A percentile compares a stretch with the other conserved stretches of the same genome.
Conservation (phyloP, 2,329 filamentous ascomycete genomes). For the Diplocarpon rosae region DNA sequence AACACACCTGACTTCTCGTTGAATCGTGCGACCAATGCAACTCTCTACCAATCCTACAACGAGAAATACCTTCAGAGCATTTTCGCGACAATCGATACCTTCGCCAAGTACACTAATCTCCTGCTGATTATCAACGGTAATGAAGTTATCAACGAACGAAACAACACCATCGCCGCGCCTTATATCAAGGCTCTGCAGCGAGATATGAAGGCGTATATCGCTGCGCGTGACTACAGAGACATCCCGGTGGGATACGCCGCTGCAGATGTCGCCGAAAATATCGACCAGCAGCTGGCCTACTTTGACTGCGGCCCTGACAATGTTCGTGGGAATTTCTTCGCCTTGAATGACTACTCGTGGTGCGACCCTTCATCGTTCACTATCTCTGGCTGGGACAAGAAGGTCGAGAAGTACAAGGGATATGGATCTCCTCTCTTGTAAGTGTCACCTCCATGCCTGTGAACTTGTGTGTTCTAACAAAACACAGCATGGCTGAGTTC, state of each 20-base stretch:
- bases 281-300: slow-evolving; percentile 51
- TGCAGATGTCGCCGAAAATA: slow-evolving; percentile 53
- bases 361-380: slow-evolving; percentile 49
- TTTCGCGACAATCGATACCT: slow-evolving; percentile 60
- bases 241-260: slow-evolving; percentile 49
- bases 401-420: slow-evolving; percentile 55
- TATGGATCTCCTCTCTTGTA: slow-evolving; percentile 53
- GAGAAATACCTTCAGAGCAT: slow-evolving; percentile 58
- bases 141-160: slow-evolving; percentile 45
- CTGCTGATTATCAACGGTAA: slow-evolving; percentile 53
- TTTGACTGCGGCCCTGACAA: slow-evolving; percentile 63
- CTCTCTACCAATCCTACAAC: slow-evolving; percentile 48
- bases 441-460: slow-evolving; percentile 17
- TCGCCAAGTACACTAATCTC: slow-evolving; percentile 56
- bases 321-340: slow-evolving; percentile 56
- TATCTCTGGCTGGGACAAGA: slow-evolving; percentile 55
- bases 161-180: slow-evolving; percentile 39
- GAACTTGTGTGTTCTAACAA: neutral
- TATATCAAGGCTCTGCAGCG: slow-evolving; percentile 49
- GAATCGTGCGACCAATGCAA: slow-evolving; percentile 46
- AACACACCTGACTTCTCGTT: slow-evolving; percentile 64
- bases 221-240: slow-evolving; percentile 34
- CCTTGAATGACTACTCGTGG: slow-evolving; percentile 58
- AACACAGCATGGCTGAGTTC: slow-evolving; percentile 62
- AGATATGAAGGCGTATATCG: slow-evolving; percentile 42